Percentiles rank a stretch among this genome's conserved stretches.
Evolutionary conservation across 495 filamentous ascomycete species (phyloP).

Genomic region (Echria macrotheca): DNA sequence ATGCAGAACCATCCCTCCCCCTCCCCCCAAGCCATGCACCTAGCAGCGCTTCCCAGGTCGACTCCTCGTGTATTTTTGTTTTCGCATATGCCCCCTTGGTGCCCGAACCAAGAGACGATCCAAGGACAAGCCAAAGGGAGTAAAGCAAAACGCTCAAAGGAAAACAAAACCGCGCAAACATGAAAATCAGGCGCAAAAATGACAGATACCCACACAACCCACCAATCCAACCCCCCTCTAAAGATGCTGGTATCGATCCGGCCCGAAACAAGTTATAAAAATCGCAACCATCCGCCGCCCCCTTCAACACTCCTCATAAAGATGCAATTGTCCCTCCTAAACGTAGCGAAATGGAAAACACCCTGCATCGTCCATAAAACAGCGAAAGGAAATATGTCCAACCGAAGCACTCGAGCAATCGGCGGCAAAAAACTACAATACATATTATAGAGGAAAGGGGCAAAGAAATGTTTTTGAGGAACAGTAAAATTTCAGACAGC

Average conservation of each 20-base stretch:
- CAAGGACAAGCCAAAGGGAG: constrained; percentile 5
- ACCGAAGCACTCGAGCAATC: not conserved
- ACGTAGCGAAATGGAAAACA: not conserved
- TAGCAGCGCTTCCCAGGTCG: no score
- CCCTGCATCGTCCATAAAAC: no score
- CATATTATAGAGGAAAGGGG: not conserved
- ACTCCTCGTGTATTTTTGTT: no score
- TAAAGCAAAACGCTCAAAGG: constrained; percentile 3
- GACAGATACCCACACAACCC: constrained; percentile 1
- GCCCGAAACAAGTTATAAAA: not conserved
- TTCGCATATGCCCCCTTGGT: no score
- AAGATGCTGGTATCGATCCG: constrained; percentile 3
- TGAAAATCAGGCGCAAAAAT: constrained; percentile 5
- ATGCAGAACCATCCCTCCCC: no score
- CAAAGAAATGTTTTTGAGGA: not conserved
- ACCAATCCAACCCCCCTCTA: constrained; percentile 1
- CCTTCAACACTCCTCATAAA: no score
- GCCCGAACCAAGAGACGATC: no score
- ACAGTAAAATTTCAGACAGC: constrained; percentile 12
- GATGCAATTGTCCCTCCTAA: no score
- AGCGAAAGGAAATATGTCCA: not conserved
- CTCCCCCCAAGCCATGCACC: no score
- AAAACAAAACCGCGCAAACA: not conserved
- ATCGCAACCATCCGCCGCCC: not conserved
- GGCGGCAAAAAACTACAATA: not conserved